phyloP scores from a whole-genome alignment of 202 grass and related monocot species.

The Carex arenaria region DNA sequence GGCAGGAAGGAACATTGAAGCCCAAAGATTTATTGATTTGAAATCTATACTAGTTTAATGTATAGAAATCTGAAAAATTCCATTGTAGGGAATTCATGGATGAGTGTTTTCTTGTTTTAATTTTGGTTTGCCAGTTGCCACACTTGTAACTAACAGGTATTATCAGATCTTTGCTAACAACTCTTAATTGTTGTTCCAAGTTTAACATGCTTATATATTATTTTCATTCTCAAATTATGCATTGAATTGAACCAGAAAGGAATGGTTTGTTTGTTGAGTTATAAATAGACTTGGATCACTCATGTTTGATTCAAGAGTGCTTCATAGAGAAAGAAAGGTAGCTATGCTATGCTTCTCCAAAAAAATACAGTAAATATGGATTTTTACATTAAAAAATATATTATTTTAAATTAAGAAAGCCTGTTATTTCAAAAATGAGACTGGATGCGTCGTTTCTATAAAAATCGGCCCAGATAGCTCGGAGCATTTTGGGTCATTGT shows the following conservation, averaged over 20 bases:
- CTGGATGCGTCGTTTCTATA: not conserved
- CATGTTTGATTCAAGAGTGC: too few species aligned
- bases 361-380: too few species aligned
- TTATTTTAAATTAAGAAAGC: not conserved
- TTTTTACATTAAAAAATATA: too few species aligned
- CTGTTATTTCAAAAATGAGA: not conserved
- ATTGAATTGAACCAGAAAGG: not conserved
- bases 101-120: not conserved
- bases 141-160: not conserved
- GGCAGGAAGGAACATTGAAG: slow-evolving; percentile 52
- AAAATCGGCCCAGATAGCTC: not conserved
- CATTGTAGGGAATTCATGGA: not conserved
- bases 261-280: not conserved
- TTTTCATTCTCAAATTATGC: not conserved
- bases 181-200: not conserved
- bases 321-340: too few species aligned
- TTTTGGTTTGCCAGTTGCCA: not conserved
- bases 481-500: not conserved
- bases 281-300: too few species aligned
- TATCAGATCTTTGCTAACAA: not conserved
- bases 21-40: slow-evolving; percentile 55
- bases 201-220: not conserved
- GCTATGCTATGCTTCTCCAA: too few species aligned
- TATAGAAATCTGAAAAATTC: not conserved
- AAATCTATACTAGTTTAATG: slow-evolving; percentile 38